Percentiles rank a stretch among this genome's conserved stretches.
Conservation (phyloP, 805 yeast genomes). For the Ogataea pilisensis region DNA sequence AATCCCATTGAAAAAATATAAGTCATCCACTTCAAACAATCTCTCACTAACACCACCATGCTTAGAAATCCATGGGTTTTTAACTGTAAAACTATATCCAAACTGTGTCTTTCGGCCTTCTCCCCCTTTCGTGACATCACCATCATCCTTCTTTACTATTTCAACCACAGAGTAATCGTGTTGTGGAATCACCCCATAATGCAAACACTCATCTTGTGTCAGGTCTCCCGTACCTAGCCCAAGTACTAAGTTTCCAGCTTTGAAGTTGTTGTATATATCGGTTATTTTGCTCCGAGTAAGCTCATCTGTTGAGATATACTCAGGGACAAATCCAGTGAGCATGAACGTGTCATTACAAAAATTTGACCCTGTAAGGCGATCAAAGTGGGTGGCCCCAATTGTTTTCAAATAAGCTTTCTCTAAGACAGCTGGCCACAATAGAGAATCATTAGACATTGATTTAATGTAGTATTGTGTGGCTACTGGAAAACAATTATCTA, state of each 20-base stretch:
- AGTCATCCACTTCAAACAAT: conserved; percentile 27
- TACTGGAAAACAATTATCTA: conserved; percentile 42
- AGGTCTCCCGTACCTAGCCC: conserved; percentile 67
- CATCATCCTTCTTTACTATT: conserved; percentile 20
- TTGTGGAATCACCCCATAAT: conserved; percentile 41
- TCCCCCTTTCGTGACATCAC: too few relatives aligned
- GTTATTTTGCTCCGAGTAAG: conserved; percentile 31
- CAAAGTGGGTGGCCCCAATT: conserved; percentile 40
- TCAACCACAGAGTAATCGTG: conserved; percentile 70
- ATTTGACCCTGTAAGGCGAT: conserved; percentile 69
- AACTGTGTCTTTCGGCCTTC: conserved; percentile 6
- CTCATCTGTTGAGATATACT: conserved; percentile 36
- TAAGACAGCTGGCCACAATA: conserved; percentile 66
- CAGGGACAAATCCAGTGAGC: conserved; percentile 74
- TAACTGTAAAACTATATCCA: conserved; percentile 27
- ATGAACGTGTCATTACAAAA: conserved; percentile 64
- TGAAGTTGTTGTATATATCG: conserved; percentile 28
- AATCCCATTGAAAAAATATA: conserved; percentile 42
- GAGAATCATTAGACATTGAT: conserved; percentile 30
- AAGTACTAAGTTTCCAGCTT: conserved; percentile 38
- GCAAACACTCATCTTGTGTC: conserved; percentile 31
- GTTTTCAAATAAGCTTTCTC: conserved; percentile 73
- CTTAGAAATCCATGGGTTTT: conserved; percentile 43
- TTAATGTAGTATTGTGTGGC: conserved; percentile 27
- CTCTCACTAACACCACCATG: conserved; percentile 8